A percentile compares a stretch with the other conserved stretches of the same genome.
phyloP scores from a whole-genome alignment of 306 rosid species.

The Medicago ruthenica region DNA sequence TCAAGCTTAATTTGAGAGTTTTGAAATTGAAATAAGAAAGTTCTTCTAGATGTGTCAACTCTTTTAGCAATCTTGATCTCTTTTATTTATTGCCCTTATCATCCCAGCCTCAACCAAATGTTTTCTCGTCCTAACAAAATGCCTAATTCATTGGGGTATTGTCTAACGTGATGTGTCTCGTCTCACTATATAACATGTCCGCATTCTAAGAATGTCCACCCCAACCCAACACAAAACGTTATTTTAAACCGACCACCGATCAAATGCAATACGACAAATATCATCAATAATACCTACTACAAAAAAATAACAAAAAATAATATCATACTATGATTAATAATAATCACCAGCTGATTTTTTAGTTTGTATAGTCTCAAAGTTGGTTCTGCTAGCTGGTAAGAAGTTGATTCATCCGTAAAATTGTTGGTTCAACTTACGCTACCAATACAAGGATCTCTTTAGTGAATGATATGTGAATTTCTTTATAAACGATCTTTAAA shows the following conservation, averaged over 20 bases:
- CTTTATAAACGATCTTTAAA: no score
- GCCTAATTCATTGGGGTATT: not conserved
- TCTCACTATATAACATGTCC: slow-evolving; percentile 36
- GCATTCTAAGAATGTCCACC: slow-evolving; percentile 32
- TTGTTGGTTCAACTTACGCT: no score
- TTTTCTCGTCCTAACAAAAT: not conserved
- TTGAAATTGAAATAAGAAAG: not conserved
- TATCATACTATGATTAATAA: not conserved
- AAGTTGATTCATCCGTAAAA: no score
- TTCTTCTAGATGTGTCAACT: not conserved
- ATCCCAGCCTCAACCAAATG: not conserved
- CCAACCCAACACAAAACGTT: slow-evolving; percentile 10
- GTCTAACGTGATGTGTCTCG: slow-evolving; percentile 42
- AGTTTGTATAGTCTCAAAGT: no score
- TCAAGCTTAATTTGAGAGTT: no score
- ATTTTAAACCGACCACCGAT: slow-evolving; percentile 29
- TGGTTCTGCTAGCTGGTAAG: no score
- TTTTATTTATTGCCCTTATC: no score
- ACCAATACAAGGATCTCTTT: no score
- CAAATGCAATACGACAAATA: not conserved
- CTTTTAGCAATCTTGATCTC: not conserved
- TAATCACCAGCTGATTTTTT: no score
- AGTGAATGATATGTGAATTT: no score
- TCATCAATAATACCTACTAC: no score
- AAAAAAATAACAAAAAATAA: not conserved